Percentiles rank a stretch among this genome's conserved stretches.
These are phyloP conservation scores for Metarhizium album DNA, from an alignment of 2,329 filamentous ascomycete genomes.

Conservation along the genomic window DNA sequence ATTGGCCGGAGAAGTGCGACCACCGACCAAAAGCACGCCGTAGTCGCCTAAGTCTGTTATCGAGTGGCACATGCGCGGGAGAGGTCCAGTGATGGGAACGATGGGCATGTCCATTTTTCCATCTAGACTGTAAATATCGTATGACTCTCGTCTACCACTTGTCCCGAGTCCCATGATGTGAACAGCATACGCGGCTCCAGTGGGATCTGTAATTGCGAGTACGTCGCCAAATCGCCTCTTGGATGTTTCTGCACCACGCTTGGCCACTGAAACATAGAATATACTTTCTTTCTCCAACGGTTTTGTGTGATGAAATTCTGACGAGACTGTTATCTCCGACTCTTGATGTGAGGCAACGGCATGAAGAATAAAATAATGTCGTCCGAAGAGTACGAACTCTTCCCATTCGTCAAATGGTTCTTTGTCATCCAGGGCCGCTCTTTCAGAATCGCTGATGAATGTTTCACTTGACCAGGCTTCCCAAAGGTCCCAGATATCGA, in stretches of 20 bases:
- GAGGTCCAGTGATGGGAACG: slow-evolving; percentile 20
- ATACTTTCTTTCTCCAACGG: too few relatives aligned
- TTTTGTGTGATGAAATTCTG: too few relatives aligned
- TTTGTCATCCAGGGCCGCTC: slow-evolving; percentile 52
- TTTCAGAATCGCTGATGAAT: slow-evolving; percentile 52
- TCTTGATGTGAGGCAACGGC: slow-evolving; percentile 27
- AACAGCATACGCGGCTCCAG: slow-evolving; percentile 33
- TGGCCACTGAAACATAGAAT: slow-evolving; percentile 7
- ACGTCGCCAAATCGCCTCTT: slow-evolving; percentile 51
- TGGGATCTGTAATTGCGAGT: slow-evolving; percentile 27
- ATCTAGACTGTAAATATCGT: slow-evolving; percentile 34
- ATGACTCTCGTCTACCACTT: slow-evolving; percentile 35
- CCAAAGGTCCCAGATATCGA: slow-evolving; percentile 63
- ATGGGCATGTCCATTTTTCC: slow-evolving; percentile 11
- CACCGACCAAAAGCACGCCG: slow-evolving; percentile 60
- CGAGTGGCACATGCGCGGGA: slow-evolving; percentile 60
- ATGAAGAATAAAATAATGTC: slow-evolving; percentile 72
- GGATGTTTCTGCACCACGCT: slow-evolving; percentile 9
- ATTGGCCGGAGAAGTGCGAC: slow-evolving; percentile 63
- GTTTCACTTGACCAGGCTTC: slow-evolving; percentile 63
- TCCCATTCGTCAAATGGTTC: slow-evolving; percentile 97
- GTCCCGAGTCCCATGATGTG: slow-evolving; percentile 34
- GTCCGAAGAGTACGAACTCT: slow-evolving; percentile 75
- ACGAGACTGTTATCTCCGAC: not conserved
- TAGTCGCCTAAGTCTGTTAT: slow-evolving; percentile 52